Percentiles rank a stretch among this genome's conserved stretches.
These are phyloP conservation scores for Cymbidium sinense DNA, from an alignment of 106 monocot species.

Conservation along the genomic window DNA sequence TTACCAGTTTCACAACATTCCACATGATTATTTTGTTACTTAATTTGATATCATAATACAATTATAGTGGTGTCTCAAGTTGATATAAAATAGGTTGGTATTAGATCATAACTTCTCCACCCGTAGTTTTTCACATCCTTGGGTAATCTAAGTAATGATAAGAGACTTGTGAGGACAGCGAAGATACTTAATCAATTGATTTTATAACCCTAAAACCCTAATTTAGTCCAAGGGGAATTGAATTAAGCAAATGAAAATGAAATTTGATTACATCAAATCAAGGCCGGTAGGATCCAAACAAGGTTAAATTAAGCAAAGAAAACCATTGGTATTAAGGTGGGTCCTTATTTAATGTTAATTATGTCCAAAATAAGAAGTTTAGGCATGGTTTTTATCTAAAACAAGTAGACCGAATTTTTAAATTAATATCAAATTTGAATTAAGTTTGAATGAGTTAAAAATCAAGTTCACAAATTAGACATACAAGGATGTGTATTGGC, in stretches of 20 bases:
- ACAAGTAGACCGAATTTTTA: background rate
- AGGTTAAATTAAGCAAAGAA: background rate
- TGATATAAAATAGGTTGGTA: no score
- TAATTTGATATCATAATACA: no score
- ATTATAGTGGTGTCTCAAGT: no score
- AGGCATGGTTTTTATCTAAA: background rate
- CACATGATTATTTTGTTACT: no score
- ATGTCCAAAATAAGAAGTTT: background rate
- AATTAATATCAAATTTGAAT: background rate
- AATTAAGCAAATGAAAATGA: background rate
- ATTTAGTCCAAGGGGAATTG: background rate
- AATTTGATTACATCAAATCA: background rate
- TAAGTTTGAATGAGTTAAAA: background rate
- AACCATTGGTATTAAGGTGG: background rate
- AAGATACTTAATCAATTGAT: no score
- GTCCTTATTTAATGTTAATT: background rate
- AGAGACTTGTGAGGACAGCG: no score
- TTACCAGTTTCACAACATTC: no score
- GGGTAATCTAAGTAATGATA: no score
- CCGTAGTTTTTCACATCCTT: no score
- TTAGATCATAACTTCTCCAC: no score
- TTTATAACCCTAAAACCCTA: no score
- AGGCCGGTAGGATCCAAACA: background rate
- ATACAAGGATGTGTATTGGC: no score
- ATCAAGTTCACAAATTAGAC: background rate